Evolutionary conservation across 1,284 basidiomycete genomes (phyloP).

Genomic region (Megacollybia platyphylla): DNA sequence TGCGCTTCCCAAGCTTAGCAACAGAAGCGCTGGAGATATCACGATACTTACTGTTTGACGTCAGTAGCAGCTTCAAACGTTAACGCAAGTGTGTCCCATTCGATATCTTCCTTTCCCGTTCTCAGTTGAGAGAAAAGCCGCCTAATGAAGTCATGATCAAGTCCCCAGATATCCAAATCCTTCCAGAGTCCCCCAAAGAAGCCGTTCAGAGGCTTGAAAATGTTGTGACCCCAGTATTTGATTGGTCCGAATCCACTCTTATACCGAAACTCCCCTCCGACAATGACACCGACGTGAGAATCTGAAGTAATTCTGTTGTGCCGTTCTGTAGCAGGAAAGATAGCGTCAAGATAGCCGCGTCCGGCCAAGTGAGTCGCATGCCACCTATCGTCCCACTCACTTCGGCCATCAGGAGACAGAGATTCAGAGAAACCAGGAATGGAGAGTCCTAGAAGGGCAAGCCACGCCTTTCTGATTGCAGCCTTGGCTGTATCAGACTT

Average conservation of each 20-base stretch:
- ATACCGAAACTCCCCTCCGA: conserved; percentile 55
- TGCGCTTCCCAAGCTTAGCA: conserved; percentile 31
- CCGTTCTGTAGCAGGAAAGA: conserved; percentile 36
- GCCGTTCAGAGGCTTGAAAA: conserved; percentile 41
- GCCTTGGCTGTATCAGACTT: conserved; percentile 37
- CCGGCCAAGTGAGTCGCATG: conserved; percentile 29
- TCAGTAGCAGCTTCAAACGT: conserved; percentile 57
- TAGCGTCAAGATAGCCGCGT: conserved; percentile 26
- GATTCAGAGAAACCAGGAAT: conserved; percentile 48
- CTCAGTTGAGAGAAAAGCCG: conserved; percentile 49
- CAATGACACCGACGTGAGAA: conserved; percentile 46
- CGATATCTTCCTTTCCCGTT: conserved; percentile 29
- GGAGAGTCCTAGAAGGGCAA: conserved; percentile 68
- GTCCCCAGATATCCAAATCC: conserved; percentile 27
- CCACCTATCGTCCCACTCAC: conserved; percentile 58
- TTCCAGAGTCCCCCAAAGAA: conserved; percentile 30
- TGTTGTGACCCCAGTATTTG: conserved; percentile 47
- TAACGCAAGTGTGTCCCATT: conserved; percentile 53
- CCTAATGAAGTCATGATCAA: conserved; percentile 36
- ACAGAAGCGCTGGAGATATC: conserved; percentile 2
- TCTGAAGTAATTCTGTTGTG: conserved; percentile 29
- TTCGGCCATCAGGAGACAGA: conserved; percentile 18
- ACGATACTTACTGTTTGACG: conserved; percentile 39
- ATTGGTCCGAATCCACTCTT: conserved; percentile 50
- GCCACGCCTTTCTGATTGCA: conserved; percentile 63